Conservation (phyloP, 768 basidiomycete species). For the Suillus brevipes region DNA sequence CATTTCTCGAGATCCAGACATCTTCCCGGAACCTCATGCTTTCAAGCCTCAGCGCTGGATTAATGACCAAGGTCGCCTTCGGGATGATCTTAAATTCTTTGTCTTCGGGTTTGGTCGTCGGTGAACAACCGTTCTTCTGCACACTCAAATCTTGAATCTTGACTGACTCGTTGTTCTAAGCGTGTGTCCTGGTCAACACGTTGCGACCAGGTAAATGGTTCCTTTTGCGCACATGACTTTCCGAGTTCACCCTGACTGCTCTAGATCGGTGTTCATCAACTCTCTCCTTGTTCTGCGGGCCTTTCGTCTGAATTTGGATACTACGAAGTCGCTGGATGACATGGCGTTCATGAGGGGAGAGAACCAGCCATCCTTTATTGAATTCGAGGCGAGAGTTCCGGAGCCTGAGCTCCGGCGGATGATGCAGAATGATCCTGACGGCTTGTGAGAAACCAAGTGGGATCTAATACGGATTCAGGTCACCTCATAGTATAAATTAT, state of each 20-base stretch:
- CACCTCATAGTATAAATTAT: background rate
- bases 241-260: background rate
- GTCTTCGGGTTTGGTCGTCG: constrained; percentile 1
- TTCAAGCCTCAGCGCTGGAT: background rate
- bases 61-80: background rate
- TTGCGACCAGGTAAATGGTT: background rate
- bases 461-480: background rate
- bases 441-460: background rate
- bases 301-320: background rate
- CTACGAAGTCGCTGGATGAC: background rate
- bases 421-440: background rate
- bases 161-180: background rate
- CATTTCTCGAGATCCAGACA: background rate
- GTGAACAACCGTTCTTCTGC: background rate
- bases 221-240: background rate
- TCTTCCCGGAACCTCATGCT: background rate
- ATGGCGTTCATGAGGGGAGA: background rate
- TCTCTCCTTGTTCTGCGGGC: background rate
- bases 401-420: background rate
- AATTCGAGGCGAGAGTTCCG: background rate
- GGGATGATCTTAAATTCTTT: background rate
- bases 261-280: background rate
- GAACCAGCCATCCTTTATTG: background rate
- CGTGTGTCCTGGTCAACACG: background rate
- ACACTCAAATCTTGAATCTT: background rate